A percentile compares a stretch with the other conserved stretches of the same genome.
These are phyloP conservation scores for Exserohilum rostratum DNA, from an alignment of 2,329 filamentous ascomycete genomes.

Conservation along the genomic window DNA sequence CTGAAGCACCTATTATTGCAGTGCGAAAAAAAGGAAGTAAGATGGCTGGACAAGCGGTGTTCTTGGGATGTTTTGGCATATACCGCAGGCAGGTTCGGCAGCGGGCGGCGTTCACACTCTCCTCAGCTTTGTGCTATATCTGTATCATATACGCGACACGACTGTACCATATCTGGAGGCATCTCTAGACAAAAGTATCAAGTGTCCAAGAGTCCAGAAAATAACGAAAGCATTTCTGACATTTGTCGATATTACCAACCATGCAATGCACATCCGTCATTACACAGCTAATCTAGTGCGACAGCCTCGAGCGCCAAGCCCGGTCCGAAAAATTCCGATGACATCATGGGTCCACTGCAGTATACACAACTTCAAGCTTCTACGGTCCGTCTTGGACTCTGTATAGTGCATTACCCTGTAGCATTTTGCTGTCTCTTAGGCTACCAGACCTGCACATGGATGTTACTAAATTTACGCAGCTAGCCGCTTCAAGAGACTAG, in stretches of 20 bases:
- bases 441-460: background rate
- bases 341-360: slow-evolving; percentile 11
- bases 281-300: slow-evolving; percentile 6
- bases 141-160: slow-evolving; percentile 40
- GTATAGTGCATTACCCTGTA: background rate
- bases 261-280: background rate
- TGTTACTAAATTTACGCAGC: background rate
- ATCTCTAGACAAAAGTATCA: slow-evolving; percentile 23
- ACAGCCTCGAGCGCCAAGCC: slow-evolving; percentile 1
- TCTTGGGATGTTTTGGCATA: slow-evolving; percentile 38
- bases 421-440: background rate
- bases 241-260: background rate
- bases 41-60: slow-evolving; percentile 26
- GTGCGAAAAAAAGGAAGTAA: slow-evolving; percentile 16
- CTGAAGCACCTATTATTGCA: slow-evolving; percentile 22
- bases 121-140: slow-evolving; percentile 44
- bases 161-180: slow-evolving; percentile 39
- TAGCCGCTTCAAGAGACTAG: slow-evolving; percentile 5
- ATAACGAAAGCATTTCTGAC: slow-evolving; percentile 2
- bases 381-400: background rate
- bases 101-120: slow-evolving; percentile 46
- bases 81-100: slow-evolving; percentile 32
- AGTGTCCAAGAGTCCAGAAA: slow-evolving; percentile 11
- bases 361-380: background rate
- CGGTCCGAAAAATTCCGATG: slow-evolving; percentile 4